phyloP scores from a whole-genome alignment of 495 filamentous ascomycete species.

The Penicillium turbatum region DNA sequence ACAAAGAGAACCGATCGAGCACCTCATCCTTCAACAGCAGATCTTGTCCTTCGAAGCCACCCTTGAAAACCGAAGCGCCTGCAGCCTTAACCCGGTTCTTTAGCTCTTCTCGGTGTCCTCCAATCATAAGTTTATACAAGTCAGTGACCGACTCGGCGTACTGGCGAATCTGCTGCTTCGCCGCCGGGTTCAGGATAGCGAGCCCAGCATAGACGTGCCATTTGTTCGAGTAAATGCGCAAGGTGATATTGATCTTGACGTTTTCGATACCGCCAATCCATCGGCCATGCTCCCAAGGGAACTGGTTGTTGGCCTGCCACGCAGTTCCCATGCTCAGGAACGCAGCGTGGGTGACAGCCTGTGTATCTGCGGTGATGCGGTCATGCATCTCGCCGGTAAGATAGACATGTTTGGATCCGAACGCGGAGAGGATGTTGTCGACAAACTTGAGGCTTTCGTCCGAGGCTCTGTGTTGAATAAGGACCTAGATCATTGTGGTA shows the following conservation, averaged over 20 bases:
- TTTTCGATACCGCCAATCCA: conserved; percentile 98
- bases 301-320: conserved; percentile 88
- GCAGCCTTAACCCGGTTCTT: conserved; percentile 72
- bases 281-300: conserved; percentile 90
- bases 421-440: conserved; percentile 71
- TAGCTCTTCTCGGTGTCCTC: conserved; percentile 75
- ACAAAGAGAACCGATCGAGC: conserved; percentile 80
- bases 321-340: conserved; percentile 97
- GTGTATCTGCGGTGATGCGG: conserved; percentile 95
- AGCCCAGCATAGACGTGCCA: conserved; percentile 99
- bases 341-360: conserved; percentile 95
- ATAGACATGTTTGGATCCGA: conserved; percentile 76
- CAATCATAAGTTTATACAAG: conserved; percentile 93
- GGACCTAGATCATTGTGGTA: conserved; percentile 48
- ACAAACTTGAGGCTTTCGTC: conserved; percentile 72
- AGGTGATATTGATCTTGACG: conserved; percentile 95
- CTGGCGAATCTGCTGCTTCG: conserved; percentile 86
- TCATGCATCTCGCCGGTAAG: conserved; percentile 86
- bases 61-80: conserved; percentile 72
- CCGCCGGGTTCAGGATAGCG: conserved; percentile 90
- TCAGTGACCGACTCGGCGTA: conserved; percentile 92
- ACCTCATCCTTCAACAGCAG: conserved; percentile 77
- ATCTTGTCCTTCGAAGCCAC: conserved; percentile 51
- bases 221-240: conserved; percentile 96
- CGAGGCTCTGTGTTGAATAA: conserved; percentile 89